Evolutionary conservation across 1,284 basidiomycete species (phyloP), one percentile per base, ranked within the genome.

Genomic region (Ceratobasidium sp.): DNA sequence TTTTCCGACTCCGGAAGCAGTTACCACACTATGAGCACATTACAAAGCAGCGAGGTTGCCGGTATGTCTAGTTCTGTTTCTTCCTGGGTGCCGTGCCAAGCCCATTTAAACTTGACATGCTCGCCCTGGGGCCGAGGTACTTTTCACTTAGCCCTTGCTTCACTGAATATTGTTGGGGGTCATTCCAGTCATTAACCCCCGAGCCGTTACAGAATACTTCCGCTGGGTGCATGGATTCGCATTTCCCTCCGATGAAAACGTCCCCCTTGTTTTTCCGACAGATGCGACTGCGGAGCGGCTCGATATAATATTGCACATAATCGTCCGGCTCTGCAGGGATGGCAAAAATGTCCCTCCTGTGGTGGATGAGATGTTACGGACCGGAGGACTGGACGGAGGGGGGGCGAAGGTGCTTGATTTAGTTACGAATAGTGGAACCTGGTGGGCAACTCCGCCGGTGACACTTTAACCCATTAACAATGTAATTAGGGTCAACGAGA

Each of bases 251-350:
- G 54, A 70, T 30, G 66, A 70, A 23, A 59, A 70, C 42, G 25
- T 70, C 16, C 66, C 66, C 28, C 36, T 70, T n/a, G 25, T 53
- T 14, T 70, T 56, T 18, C 66, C 66, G 0, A 56, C 54, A 2
- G 53, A 70, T 28, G 23, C 53, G 6, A 28, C 54, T 2, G 40
- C 66, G 16, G 66, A 70, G n/a, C 23, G 53, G 14, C 12, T 70
- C 18, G 42, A 56, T 11, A 9, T 70, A 5, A 12, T 70, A 6
- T 44, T 30, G 12, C 53, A 70, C 38, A 28, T 48, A n/a, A 59
- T 70, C 18, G 21, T 59, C 21, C 36, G 44, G 11, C 25, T 70
- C 8, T 30, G 38, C 18, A 42, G 44, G 38, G 66, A 54, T 16
- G 66, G 54, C 6, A 59, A 9, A 16, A 58, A 58, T 21, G 66